A percentile compares a stretch with the other conserved stretches of the same genome.
phyloP scores from a whole-genome alignment of 73 alveolate species.

The Paramecium sexaurelia region DNA sequence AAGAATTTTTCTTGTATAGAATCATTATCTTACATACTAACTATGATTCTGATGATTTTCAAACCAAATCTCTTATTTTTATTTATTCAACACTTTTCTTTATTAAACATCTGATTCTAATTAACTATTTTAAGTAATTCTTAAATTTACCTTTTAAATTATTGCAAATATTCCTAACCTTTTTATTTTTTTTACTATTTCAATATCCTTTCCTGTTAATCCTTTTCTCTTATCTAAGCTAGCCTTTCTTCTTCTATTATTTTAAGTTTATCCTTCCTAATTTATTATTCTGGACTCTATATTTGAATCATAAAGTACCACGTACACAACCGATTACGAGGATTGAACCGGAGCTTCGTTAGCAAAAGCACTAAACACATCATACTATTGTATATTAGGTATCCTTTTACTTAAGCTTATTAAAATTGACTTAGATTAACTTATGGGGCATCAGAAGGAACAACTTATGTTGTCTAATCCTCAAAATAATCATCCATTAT shows the following conservation, averaged over 20 bases:
- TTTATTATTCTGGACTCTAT: constrained; percentile 31
- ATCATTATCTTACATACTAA: not conserved
- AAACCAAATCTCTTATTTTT: not conserved
- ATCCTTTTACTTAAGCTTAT: not conserved
- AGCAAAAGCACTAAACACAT: not conserved
- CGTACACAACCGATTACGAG: not conserved
- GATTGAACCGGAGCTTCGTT: constrained; percentile 6
- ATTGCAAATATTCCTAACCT: not conserved
- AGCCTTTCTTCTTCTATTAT: constrained; percentile 31
- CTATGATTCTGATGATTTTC: not conserved
- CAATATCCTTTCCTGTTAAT: not conserved
- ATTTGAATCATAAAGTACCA: not conserved
- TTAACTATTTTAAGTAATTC: not conserved
- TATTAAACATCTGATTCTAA: not conserved
- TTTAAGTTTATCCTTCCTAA: constrained; percentile 31
- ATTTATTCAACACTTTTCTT: not conserved
- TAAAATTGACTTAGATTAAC: not conserved
- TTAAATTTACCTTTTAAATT: constrained; percentile 18
- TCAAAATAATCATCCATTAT: constrained; percentile 9
- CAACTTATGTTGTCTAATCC: not conserved
- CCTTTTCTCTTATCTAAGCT: not conserved
- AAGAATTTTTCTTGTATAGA: constrained; percentile 33
- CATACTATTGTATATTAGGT: not conserved
- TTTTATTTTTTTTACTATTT: constrained; percentile 2
- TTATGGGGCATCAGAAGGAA: not conserved